These are phyloP conservation scores for Grosmannia clavigera DNA, from an alignment of 2,329 filamentous ascomycete species.

Conservation along the genomic window DNA sequence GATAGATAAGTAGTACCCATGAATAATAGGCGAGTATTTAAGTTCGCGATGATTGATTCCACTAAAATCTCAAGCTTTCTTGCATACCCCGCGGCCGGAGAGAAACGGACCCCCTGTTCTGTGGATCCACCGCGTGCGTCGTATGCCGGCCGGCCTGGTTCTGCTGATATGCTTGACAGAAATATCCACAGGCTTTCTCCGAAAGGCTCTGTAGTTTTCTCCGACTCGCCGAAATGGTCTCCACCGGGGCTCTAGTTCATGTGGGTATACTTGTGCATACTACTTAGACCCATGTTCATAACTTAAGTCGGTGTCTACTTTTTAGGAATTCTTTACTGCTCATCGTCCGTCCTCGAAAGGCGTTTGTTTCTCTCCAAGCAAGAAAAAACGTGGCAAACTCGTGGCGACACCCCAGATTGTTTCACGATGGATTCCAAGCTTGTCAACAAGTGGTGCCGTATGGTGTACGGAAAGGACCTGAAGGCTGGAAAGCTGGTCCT, in stretches of 20 bases:
- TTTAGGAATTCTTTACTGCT: neutral
- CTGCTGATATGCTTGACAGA: neutral
- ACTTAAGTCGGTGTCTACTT: neutral
- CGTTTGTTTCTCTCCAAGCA: neutral
- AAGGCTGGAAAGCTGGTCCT: slow-evolving; percentile 5
- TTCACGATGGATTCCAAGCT: neutral
- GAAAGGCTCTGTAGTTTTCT: neutral
- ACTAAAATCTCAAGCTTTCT: neutral
- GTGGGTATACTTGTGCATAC: neutral
- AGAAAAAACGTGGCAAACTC: neutral
- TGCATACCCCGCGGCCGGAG: neutral
- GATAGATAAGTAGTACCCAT: neutral
- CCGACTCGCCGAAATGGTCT: neutral
- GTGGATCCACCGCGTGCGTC: neutral
- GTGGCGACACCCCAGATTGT: too few species aligned
- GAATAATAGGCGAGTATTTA: neutral
- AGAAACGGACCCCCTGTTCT: neutral
- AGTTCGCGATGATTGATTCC: neutral
- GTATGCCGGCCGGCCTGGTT: neutral
- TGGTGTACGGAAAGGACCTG: neutral
- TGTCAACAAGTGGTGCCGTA: neutral
- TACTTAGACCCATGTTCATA: neutral
- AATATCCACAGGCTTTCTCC: neutral
- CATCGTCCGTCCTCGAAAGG: neutral
- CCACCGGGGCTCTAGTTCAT: neutral